Evolutionary conservation across 441 rosid species (phyloP).

Genomic region (Erodium texanum): DNA sequence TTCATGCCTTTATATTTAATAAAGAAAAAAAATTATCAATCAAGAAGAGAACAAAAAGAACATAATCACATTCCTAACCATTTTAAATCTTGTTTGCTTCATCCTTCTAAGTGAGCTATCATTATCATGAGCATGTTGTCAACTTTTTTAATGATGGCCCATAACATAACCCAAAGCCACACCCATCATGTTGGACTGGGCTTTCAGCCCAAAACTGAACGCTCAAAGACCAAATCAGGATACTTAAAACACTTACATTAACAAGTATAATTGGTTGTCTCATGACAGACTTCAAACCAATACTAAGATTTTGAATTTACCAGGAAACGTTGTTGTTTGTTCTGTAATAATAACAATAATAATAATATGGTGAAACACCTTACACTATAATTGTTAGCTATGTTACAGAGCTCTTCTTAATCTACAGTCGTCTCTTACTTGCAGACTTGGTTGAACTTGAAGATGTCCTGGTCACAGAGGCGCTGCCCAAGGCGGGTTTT

Average conservation of each 20-base stretch:
- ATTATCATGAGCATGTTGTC: not conserved
- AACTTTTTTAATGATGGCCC: too few species aligned
- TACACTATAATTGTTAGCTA: not conserved
- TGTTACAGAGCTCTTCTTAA: constrained; percentile 1
- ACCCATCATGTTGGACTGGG: not conserved
- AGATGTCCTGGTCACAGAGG: not conserved
- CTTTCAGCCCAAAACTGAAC: too few species aligned
- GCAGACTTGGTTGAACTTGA: not conserved
- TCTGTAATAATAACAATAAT: not conserved
- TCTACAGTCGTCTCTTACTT: not conserved
- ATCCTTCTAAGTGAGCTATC: not conserved
- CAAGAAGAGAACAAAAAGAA: too few species aligned
- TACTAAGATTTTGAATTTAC: not conserved
- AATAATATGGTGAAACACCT: not conserved
- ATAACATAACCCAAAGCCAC: not conserved
- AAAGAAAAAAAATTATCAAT: too few species aligned
- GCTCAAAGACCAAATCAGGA: too few species aligned
- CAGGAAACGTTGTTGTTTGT: not conserved
- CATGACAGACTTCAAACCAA: not conserved
- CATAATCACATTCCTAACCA: too few species aligned
- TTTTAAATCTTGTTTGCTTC: too few species aligned
- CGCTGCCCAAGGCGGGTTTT: not conserved
- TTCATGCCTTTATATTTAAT: not conserved
- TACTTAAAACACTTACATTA: too few species aligned
- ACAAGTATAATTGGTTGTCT: not conserved